These are phyloP conservation scores for Rhododendron henanense DNA, from an alignment of 148 eudicot species.

Conservation along the genomic window DNA sequence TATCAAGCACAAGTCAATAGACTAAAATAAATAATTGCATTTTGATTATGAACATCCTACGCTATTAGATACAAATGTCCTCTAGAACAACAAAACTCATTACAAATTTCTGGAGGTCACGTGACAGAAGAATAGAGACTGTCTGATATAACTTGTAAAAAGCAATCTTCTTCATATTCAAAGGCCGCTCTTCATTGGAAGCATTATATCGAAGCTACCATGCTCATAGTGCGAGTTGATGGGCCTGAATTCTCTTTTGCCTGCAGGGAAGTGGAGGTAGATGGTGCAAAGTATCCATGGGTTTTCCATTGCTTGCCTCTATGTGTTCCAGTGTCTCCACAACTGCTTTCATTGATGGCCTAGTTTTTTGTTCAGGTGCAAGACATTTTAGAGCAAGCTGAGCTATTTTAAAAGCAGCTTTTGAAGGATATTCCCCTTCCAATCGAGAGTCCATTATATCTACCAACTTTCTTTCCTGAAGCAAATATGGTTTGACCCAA, in stretches of 20 bases:
- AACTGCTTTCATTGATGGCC: slow-evolving; percentile 85
- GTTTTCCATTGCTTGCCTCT: slow-evolving; percentile 35
- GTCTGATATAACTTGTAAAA: too few relatives aligned
- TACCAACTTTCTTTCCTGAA: too few relatives aligned
- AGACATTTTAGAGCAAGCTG: slow-evolving; percentile 17
- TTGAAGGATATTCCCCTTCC: too few relatives aligned
- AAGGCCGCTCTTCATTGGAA: not conserved
- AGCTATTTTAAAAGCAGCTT: slow-evolving; percentile 16
- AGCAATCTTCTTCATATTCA: not conserved
- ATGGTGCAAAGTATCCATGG: not conserved
- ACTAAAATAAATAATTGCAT: not conserved
- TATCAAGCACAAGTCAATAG: not conserved
- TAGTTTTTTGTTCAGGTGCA: slow-evolving; percentile 42
- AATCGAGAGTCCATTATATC: too few relatives aligned
- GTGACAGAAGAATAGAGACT: not conserved
- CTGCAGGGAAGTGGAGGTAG: not conserved
- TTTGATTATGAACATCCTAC: not conserved
- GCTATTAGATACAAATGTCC: not conserved
- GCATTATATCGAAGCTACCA: slow-evolving; percentile 2
- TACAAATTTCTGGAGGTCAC: not conserved
- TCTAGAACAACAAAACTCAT: too few relatives aligned
- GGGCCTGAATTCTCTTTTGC: slow-evolving; percentile 26
- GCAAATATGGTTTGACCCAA: too few relatives aligned
- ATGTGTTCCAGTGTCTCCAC: slow-evolving; percentile 44
- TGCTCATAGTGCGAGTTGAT: slow-evolving; percentile 19